A percentile compares a stretch with the other conserved stretches of the same genome.
Conservation (phyloP, 169 alveolate species). For the Plasmodium chabaudi region DNA sequence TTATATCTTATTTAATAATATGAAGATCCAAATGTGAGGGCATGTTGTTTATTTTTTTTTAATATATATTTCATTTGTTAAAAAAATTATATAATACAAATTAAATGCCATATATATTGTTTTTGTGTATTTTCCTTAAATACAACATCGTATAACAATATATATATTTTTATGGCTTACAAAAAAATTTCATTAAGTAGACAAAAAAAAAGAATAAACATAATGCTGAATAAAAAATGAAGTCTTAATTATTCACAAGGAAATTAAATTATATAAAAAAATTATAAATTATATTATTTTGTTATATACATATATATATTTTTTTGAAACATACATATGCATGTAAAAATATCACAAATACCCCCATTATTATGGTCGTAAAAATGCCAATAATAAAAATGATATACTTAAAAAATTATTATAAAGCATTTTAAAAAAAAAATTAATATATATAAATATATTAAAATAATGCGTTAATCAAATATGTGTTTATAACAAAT, state of each 20-base stretch:
- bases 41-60: no score
- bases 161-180: no score
- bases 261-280: conserved; percentile 3
- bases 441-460: no score
- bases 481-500: no score
- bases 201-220: conserved; percentile 33
- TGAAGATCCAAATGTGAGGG: no score
- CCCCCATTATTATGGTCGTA: not conserved
- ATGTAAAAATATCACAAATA: not conserved
- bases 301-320: not conserved
- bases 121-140: no score
- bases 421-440: conserved; percentile 1
- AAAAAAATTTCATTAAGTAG: not conserved
- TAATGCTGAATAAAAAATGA: not conserved
- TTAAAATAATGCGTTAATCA: no score
- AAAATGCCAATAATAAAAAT: not conserved
- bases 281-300: not conserved
- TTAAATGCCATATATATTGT: no score
- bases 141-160: no score
- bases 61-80: no score
- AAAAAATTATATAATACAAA: no score
- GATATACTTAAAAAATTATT: not conserved
- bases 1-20: conserved; percentile 9
- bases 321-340: no score
- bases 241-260: conserved; percentile 4